These are phyloP conservation scores for Cryphonectria carpinicola DNA, from an alignment of 2,329 filamentous ascomycete species.

Conservation along the genomic window DNA sequence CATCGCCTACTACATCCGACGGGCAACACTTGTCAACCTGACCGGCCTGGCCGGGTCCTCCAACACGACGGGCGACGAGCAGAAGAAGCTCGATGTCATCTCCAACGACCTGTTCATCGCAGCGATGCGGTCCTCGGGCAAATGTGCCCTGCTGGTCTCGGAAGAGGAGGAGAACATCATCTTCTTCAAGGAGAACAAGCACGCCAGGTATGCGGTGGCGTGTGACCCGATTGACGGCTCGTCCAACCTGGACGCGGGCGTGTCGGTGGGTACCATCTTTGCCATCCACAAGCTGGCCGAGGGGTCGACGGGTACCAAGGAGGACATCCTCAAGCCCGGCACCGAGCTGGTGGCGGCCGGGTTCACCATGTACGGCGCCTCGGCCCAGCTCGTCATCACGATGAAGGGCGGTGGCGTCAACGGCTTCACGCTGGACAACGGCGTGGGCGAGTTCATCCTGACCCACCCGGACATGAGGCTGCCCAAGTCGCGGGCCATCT, in stretches of 20 bases:
- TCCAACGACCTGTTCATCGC: conserved; percentile 97
- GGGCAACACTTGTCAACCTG: conserved; percentile 92
- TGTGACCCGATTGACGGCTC: conserved; percentile 98
- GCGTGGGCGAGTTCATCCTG: conserved; percentile 97
- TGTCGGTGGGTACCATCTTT: conserved; percentile 97
- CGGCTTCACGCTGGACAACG: conserved; percentile 96
- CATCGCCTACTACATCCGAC: conserved; percentile 98
- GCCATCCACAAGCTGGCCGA: conserved; percentile 89
- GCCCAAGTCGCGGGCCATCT: conserved; percentile 80
- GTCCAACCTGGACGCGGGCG: conserved; percentile 96
- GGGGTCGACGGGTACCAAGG: conserved; percentile 71
- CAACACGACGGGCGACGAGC: conserved; percentile 95
- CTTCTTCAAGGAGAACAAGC: conserved; percentile 72
- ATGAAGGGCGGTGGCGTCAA: conserved; percentile 93
- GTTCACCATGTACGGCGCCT: conserved; percentile 99
- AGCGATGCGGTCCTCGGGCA: conserved; percentile 90
- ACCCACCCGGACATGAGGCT: conserved; percentile 94
- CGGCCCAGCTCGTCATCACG: conserved; percentile 93
- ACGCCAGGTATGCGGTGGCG: conserved; percentile 88
- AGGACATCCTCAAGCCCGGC: conserved; percentile 87
- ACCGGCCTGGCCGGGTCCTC: conserved; percentile 92
- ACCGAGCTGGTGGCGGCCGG: conserved; percentile 90
- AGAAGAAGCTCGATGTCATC: conserved; percentile 99
- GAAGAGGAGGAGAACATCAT: conserved; percentile 96
- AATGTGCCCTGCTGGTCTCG: conserved; percentile 90